A percentile compares a stretch with the other conserved stretches of the same genome.
Conservation (phyloP, 1,139 yeast species). For the Kurtzmaniella quercitrusa region DNA sequence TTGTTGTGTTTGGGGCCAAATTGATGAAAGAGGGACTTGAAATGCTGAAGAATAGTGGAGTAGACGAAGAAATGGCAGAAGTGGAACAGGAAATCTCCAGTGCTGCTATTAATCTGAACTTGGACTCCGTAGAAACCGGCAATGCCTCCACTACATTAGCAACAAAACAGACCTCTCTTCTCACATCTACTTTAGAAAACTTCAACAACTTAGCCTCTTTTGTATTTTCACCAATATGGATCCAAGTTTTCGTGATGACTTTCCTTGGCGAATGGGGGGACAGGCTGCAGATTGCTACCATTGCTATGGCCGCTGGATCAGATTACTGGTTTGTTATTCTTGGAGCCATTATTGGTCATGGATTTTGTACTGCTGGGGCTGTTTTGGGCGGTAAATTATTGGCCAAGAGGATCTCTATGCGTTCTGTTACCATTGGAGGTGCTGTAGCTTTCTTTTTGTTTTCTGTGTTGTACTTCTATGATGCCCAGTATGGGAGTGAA, state of each 20-base stretch:
- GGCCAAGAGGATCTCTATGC: conserved; percentile 86
- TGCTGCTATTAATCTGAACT: conserved; percentile 47
- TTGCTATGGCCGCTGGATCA: conserved; percentile 97
- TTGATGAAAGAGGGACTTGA: conserved; percentile 74
- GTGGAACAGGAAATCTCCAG: conserved; percentile 90
- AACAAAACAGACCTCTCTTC: conserved; percentile 6
- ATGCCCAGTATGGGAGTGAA: conserved; percentile 30
- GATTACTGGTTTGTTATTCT: conserved; percentile 85
- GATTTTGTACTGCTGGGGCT: conserved; percentile 87
- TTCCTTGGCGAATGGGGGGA: conserved; percentile 99
- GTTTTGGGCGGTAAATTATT: conserved; percentile 88
- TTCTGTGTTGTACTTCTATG: conserved; percentile 73
- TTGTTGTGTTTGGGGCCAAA: conserved; percentile 77
- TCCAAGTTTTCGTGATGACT: conserved; percentile 93
- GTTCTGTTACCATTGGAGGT: conserved; percentile 90
- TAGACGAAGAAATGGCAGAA: conserved; percentile 92
- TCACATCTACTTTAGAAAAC: conserved; percentile 10
- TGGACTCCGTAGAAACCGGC: conserved; percentile 59
- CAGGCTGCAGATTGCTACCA: conserved; percentile 94
- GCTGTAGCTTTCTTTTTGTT: conserved; percentile 81
- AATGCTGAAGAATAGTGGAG: conserved; percentile 81
- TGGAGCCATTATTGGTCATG: conserved; percentile 91
- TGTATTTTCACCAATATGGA: conserved; percentile 83
- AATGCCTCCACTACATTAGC: conserved; percentile 6
- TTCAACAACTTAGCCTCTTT: conserved; percentile 53